Evolutionary conservation across 441 rosid genomes (phyloP).

Genomic region (Dalechampia spathulata): DNA sequence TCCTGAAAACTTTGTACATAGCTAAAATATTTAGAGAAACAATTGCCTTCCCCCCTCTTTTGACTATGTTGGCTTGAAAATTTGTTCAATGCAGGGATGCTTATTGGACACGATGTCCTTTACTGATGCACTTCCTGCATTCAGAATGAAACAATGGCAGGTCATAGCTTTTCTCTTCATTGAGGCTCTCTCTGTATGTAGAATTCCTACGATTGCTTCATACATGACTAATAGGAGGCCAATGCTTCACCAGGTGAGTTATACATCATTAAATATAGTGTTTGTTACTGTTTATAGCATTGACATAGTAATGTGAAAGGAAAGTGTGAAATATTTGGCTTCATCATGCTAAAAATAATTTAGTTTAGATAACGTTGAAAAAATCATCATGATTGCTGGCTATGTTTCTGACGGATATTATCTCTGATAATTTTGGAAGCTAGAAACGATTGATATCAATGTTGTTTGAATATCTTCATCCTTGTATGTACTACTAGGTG

Average conservation of each 20-base stretch:
- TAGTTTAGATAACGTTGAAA: too few relatives aligned
- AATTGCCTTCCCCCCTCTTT: too few relatives aligned
- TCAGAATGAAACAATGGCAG: constrained; percentile 70
- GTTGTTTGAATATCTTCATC: too few relatives aligned
- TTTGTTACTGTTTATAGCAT: neutral
- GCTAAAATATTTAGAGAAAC: neutral
- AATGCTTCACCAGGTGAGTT: constrained; percentile 50
- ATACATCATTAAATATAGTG: neutral
- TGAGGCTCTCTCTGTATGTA: constrained; percentile 68
- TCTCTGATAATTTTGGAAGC: too few relatives aligned
- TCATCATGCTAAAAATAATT: too few relatives aligned
- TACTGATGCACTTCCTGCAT: constrained; percentile 60
- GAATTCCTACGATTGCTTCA: constrained; percentile 52
- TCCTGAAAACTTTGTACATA: neutral
- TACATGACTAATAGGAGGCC: constrained; percentile 42
- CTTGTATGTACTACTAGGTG: too few relatives aligned
- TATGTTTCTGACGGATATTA: too few relatives aligned
- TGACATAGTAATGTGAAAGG: too few relatives aligned
- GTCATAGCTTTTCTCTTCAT: constrained; percentile 63
- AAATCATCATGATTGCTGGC: too few relatives aligned
- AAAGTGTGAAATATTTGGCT: too few relatives aligned
- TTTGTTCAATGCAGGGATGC: constrained; percentile 36
- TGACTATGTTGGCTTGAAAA: constrained; percentile 2
- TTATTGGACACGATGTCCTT: constrained; percentile 90
- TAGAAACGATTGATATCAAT: too few relatives aligned